Evolutionary conservation across 345 rosid species (phyloP), one percentile per base, ranked within the genome.

Genomic region (Excoecaria cochinchinensis): DNA sequence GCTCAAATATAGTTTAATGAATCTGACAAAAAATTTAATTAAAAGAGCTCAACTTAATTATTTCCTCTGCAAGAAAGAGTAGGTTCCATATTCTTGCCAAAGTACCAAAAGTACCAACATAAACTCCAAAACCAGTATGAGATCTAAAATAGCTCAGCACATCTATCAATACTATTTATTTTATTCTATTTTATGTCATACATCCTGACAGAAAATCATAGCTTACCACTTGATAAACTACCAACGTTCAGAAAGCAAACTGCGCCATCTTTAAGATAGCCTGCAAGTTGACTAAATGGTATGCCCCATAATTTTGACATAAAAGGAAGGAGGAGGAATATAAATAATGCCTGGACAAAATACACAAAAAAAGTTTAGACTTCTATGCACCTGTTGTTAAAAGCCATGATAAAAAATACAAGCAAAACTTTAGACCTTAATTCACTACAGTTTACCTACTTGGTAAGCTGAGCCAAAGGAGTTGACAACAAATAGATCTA

Each of bases 241-340:
- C 97, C 90, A 19, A 87, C 71, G 84, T 94, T 94, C 74, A 94
- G 81, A 85, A 94, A 92, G 85, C 98, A 94, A 80, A 91, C 97
- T 42, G 91, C 92, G 24, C 95, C 98, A 64, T 88, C 98, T 89
- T 80, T 89, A 53, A 94, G 88, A 82, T 94, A 94, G 85, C 65
- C 87, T 5, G 96, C 95, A 78, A 94, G 92, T 81, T 90, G 97
- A 71, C 83, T 76, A 77, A 94, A 94, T 16, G 98, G 98, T 73
- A 94, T 78, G 19, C 97, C 98, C 98, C 98, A 94, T 75, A 94
- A 83, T 83, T 92, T 94, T 36, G 98, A 94, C 83, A 94, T 79
- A 78, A 94, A 92, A 48, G 98, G 98, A 57, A 92, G 90, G 67
- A 94, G 91, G 77, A 94, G 84, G 80, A 86, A 90, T 61, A 94